phyloP scores from a whole-genome alignment of 306 rosid genomes.

The Quillaja saponaria region DNA sequence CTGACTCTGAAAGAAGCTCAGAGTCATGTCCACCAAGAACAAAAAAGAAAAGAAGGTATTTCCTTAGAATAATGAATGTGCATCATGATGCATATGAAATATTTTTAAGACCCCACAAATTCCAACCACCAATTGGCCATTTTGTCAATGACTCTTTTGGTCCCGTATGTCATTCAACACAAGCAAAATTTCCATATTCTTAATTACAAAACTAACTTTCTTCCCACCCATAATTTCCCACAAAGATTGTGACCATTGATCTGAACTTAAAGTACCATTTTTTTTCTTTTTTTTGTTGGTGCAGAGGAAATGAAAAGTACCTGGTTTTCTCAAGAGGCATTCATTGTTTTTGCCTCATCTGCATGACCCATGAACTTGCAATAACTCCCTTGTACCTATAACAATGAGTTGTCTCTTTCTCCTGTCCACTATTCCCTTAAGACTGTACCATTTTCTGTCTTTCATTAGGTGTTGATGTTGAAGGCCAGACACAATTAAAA shows the following conservation, averaged over 20 bases:
- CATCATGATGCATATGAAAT: neutral
- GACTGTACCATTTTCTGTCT: neutral
- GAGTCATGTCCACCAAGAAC: too few relatives aligned
- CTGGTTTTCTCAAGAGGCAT: neutral
- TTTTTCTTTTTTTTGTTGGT: too few relatives aligned
- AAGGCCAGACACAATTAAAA: too few relatives aligned
- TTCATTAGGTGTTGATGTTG: too few relatives aligned
- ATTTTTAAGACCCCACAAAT: slow-evolving; percentile 20
- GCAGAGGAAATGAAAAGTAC: too few relatives aligned
- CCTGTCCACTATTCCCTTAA: slow-evolving; percentile 23
- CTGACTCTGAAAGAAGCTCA: too few relatives aligned
- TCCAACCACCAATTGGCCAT: slow-evolving; percentile 13
- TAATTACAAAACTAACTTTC: neutral
- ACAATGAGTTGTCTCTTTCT: slow-evolving; percentile 21
- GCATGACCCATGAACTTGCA: slow-evolving; percentile 12
- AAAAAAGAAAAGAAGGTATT: neutral
- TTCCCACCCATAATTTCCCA: slow-evolving; percentile 17
- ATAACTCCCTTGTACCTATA: slow-evolving; percentile 22
- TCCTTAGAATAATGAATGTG: neutral
- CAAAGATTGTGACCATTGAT: slow-evolving; percentile 23
- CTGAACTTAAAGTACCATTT: slow-evolving; percentile 12
- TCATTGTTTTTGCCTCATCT: slow-evolving; percentile 14
- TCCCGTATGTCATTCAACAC: neutral
- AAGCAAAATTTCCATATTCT: too few relatives aligned
- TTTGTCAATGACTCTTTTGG: neutral